Conservation (phyloP, 2,329 filamentous ascomycete genomes). For the Lachnellula arida region DNA sequence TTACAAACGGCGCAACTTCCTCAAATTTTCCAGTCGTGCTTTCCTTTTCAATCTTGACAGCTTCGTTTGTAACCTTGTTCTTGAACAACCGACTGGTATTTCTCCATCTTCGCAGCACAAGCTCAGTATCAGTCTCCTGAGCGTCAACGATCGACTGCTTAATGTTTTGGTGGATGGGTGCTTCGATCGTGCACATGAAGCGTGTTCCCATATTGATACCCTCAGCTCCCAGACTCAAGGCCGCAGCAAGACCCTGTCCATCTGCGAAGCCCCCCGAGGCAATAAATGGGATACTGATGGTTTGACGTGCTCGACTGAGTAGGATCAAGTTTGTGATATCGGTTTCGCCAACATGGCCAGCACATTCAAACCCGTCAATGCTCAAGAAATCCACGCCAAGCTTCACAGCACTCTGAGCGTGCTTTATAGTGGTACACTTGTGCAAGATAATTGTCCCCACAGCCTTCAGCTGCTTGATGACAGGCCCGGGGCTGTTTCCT, state of each 20-base stretch:
- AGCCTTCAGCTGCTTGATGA: constrained; percentile 83
- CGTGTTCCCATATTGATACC: constrained; percentile 98
- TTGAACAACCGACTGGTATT: constrained; percentile 87
- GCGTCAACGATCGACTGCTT: constrained; percentile 89
- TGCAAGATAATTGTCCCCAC: constrained; percentile 78
- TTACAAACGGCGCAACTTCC: constrained; percentile 82
- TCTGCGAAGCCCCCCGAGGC: constrained; percentile 95
- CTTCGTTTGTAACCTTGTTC: constrained; percentile 82
- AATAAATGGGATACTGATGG: constrained; percentile 83
- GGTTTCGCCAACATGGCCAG: constrained; percentile 78
- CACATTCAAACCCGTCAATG: constrained; percentile 98
- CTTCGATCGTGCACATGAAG: constrained; percentile 94
- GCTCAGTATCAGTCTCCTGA: constrained; percentile 83
- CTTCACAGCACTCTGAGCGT: constrained; percentile 86
- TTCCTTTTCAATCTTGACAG: constrained; percentile 76
- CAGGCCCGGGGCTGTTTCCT: constrained; percentile 82
- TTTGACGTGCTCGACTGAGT: constrained; percentile 77
- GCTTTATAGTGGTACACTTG: constrained; percentile 96
- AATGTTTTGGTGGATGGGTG: constrained; percentile 88
- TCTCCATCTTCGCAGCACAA: constrained; percentile 84
- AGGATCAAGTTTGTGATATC: constrained; percentile 91
- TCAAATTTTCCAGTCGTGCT: constrained; percentile 82
- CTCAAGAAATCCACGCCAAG: constrained; percentile 94
- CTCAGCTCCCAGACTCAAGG: constrained; percentile 81
- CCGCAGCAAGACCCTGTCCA: constrained; percentile 86